phyloP scores from a whole-genome alignment of 495 filamentous ascomycete genomes.

The Daldinia bambusicola region DNA sequence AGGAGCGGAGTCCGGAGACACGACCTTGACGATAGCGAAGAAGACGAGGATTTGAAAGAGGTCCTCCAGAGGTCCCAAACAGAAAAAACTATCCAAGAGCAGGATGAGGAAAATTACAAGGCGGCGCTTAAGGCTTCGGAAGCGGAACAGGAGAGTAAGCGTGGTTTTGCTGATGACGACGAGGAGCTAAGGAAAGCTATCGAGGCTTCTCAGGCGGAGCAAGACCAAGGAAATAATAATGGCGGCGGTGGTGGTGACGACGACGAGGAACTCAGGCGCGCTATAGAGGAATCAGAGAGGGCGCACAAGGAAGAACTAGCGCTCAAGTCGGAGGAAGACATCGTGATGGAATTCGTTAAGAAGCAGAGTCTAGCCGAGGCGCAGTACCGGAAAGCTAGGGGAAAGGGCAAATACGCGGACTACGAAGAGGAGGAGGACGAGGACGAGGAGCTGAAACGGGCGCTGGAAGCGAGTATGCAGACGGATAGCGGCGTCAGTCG shows the following conservation, averaged over 20 bases:
- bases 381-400: conserved; percentile 54
- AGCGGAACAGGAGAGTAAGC: conserved; percentile 15
- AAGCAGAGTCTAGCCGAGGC: conserved; percentile 78
- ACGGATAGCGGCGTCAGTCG: conserved; percentile 11
- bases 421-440: conserved; percentile 48
- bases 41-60: conserved; percentile 50
- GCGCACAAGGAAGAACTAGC: conserved; percentile 52
- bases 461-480: conserved; percentile 60
- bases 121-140: conserved; percentile 43
- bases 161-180: conserved; percentile 54
- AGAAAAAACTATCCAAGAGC: conserved; percentile 19
- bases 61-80: conserved; percentile 41
- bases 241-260: conserved; percentile 56
- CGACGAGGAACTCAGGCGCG: conserved; percentile 56
- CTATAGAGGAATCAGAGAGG: conserved; percentile 60
- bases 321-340: conserved; percentile 71
- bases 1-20: conserved; percentile 40
- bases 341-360: conserved; percentile 80
- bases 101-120: conserved; percentile 45
- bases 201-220: conserved; percentile 52
- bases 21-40: conserved; percentile 55
- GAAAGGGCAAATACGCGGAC: conserved; percentile 28
- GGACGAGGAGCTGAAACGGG: conserved; percentile 59
- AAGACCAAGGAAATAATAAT: conserved; percentile 19
- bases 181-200: conserved; percentile 60